Base-by-base conservation (phyloP, 257 asterid genomes). In the Solanum clarkiae region DNA sequence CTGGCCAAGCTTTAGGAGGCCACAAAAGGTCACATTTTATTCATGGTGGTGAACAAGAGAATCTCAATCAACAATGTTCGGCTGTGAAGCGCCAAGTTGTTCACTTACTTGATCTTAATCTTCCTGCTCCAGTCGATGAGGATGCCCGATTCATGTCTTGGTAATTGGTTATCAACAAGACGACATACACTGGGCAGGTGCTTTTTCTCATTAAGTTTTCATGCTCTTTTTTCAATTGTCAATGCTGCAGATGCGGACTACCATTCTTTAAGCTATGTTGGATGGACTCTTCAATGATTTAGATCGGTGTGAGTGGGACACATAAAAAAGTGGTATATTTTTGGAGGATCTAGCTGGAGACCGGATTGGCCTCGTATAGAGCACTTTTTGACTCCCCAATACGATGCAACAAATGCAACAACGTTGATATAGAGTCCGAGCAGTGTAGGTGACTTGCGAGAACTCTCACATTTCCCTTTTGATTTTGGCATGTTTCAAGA, bases 1-100 rank as follows among this genome's bases (percentile, higher is more conserved):
- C 94, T 51, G 99, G 99, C 8, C 99, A 95, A 85, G 99, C 99
- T 26, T 90, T 96, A 79, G 99, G 99, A 18, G 98, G 99, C 32
- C 99, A 96, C 85, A 96, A 96, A 89, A 91, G 98, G 91, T 93
- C 98, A 47, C 99, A 96, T 91, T 93, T 93, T 69, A 87, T 96
- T n/a, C 86, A 93, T 11, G 90, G 90, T 15, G 91, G 91, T 42
- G 86, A 87, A 49, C 90, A 85, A 24, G 93, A 87, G 56, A 88
- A 62, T 36, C 86, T 47, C 49, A 86, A 77, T 83, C 93, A 85
- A 17, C 93, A 84, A 20, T 60, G 88, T 22, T 87, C 87, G 4
- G 86, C 83, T 12, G 86, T 17, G 66, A 92, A 92, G 90, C 82
- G 91, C 10, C 92, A 91, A 56, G 57, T 24, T 85, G 89, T 90